Evolutionary conservation across 495 filamentous ascomycete species (phyloP), one percentile per base, ranked within the genome.

Genomic region (Penicillium flavigenum): DNA sequence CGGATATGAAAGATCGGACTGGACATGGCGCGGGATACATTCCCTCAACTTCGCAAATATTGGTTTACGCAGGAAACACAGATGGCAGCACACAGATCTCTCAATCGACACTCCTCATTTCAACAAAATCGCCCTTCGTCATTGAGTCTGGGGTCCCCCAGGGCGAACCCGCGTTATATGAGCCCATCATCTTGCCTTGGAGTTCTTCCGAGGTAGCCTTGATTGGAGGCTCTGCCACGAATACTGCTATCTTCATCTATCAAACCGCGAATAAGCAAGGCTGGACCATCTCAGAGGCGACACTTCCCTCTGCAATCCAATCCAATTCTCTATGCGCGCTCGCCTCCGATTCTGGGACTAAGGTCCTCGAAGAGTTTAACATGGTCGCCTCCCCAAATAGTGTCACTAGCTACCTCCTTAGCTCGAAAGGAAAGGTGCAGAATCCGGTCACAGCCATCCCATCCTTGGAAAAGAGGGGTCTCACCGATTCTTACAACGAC

Each of bases 361-460:
- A 91, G 67, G 78, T 90, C n/a, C 75, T 98, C 12, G 83, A 92
- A 60, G 82, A 83, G 1, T 98, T 92, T 67, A 84, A 96, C 65
- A 83, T 93, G 79, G 81, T 75, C 12, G 76, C 76, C 11, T 85
- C 83, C 3, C 92, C 95, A n/a, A 94, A 96, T 67, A 66, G 75
- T 9, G 88, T 97, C 43, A 81, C 82, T 19, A 84, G 86, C 50
- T 79, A 83, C 5, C 63, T 96, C 14, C 59, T 86, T 61, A 67
- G 74, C 56, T 58, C 85, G 61, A 61, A 76, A 73, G 72, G 74
- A 22, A 63, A 67, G 11, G 60, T 76, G 3, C 55, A 72, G 26
- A 57, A 60, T 36, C 69, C 76, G 26, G 77, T 69, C 27, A 57
- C 67, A 51, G 56, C 63, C 10, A 66, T 77, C 2, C 72, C 69